Evolutionary conservation across 2,329 filamentous ascomycete species (phyloP).

Genomic region (Lachnum nothofagi): DNA sequence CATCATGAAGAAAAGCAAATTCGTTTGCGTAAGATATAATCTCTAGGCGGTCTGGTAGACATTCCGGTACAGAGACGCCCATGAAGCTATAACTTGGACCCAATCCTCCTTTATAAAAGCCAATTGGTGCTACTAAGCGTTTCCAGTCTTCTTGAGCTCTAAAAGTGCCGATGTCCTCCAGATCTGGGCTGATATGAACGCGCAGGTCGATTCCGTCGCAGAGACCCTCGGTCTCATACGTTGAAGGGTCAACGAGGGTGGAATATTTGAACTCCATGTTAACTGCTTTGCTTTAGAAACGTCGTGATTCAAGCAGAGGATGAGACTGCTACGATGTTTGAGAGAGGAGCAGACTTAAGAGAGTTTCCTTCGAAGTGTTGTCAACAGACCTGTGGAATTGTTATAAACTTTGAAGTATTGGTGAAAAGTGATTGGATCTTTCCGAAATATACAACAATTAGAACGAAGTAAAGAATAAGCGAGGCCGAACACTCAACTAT

Average conservation of each 20-base stretch:
- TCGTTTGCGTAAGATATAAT: constrained; percentile 8
- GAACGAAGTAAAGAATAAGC: no score
- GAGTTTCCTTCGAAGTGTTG: no score
- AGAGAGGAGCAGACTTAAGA: no score
- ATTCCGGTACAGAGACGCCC: constrained; percentile 2
- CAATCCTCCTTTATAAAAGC: constrained; percentile 31
- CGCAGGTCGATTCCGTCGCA: background rate
- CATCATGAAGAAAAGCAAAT: constrained; percentile 7
- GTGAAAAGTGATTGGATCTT: no score
- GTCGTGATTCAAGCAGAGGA: no score
- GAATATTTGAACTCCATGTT: no score
- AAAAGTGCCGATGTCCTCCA: constrained; percentile 32
- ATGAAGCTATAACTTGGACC: constrained; percentile 9
- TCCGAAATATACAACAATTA: no score
- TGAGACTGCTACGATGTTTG: no score
- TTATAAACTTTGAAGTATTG: no score
- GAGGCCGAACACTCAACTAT: no score
- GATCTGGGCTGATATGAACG: constrained; percentile 9
- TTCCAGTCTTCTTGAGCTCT: constrained; percentile 36
- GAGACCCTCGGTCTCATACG: background rate
- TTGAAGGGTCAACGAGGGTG: background rate
- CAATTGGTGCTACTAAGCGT: constrained; percentile 28
- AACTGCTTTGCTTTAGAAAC: no score
- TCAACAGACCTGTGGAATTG: no score
- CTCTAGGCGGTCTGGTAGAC: constrained; percentile 5